Base-by-base conservation (phyloP, 2,329 filamentous ascomycete species). In the Fusarium buxicola region DNA sequence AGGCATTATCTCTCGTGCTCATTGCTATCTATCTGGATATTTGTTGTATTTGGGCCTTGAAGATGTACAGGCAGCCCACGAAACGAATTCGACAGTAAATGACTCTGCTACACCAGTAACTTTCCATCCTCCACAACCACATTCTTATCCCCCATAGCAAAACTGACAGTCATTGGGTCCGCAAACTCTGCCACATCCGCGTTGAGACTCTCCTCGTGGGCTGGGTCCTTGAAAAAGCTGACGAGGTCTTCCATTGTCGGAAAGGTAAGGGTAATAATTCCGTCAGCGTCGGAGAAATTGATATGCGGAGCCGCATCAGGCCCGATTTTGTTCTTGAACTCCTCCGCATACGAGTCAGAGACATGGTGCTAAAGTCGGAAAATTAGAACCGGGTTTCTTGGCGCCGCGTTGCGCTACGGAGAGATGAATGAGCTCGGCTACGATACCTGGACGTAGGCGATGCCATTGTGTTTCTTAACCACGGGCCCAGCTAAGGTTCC, bases 221-320 rank as follows among this genome's bases (percentile, higher is more conserved):
- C 43, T 1, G 43, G 43, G 4, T 45, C 43, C 13, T 45, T 45
- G 43, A 45, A 45, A 28, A 45, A 45, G 4, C 43, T 28, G 13
- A 45, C 30, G 4, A 45, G 43, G 3, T 45, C 43, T 1, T 45
- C 18, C 28, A 45, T 32, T 1, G 43, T 45, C 1, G 43, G 43
- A 13, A 45, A 45, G 18, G 32, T 12, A 18, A 45, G 28, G 9
- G 11, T 32, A 18, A 34, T 32, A 18, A 45, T 45, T 3, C 28
- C 43, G 32, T 45, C 43, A 2, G 43, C 30, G 9, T 45, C 18
- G 9, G 3, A 3, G 0, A 45, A 45, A 3, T 24, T 45, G 18
- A 45, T 21, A 13, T 32, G 21, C 0, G 13, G 18, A 0, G 30
- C 43, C 43, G 32, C 32, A 13, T 25, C 43, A 0, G 16, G 18